Conservation (phyloP, 176 grass and related monocot genomes). For the Zea mays region Zm-B73-REFERENCE-NAM-5.0 NC_050097.1:84257001-84257500, state of each 20-base stretch:
- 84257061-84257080: conserved; percentile 97
- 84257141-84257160: conserved; percentile 62
- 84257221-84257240: conserved; percentile 91
- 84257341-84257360: conserved; percentile 67
- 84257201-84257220: conserved; percentile 86
- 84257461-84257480: conserved; percentile 94
- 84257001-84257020: conserved; percentile 50
- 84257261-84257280: conserved; percentile 77
- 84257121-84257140: conserved; percentile 72
- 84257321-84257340: conserved; percentile 87
- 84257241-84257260: conserved; percentile 69
- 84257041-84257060: conserved; percentile 80
- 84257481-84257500: conserved; percentile 66
- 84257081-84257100: conserved; percentile 91
- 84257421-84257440: conserved; percentile 69
- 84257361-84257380: conserved; percentile 67
- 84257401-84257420: conserved; percentile 93
- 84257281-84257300: conserved; percentile 85
- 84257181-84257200: conserved; percentile 71
- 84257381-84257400: conserved; percentile 83
- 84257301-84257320: conserved; percentile 83
- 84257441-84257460: conserved; percentile 95
- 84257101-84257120: conserved; percentile 98
- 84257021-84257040: conserved; percentile 63
- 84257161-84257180: conserved; percentile 66